Evolutionary conservation across 2,329 filamentous ascomycete genomes (phyloP).

Genomic region (Xylaria sp.): DNA sequence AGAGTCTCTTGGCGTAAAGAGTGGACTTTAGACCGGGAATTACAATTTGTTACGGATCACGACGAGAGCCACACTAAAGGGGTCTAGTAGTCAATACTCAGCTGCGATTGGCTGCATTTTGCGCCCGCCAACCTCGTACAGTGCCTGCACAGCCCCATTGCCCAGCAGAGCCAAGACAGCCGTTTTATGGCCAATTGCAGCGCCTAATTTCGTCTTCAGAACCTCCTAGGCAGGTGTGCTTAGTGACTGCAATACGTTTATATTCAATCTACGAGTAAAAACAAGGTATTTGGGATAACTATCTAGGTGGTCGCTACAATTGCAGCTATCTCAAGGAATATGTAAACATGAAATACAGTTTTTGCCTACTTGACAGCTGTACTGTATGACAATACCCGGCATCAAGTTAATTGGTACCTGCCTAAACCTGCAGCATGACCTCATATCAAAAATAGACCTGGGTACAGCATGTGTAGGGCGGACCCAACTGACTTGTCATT

Average conservation of each 20-base stretch:
- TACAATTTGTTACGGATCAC: constrained; percentile 23
- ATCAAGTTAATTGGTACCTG: background rate
- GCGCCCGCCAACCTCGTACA: constrained; percentile 7
- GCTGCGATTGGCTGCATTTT: constrained; percentile 25
- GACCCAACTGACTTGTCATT: background rate
- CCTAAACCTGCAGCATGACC: background rate
- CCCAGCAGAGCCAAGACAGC: constrained; percentile 22
- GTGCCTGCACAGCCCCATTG: constrained; percentile 36
- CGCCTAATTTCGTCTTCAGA: background rate
- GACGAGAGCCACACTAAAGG: constrained; percentile 25
- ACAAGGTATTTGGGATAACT: no score
- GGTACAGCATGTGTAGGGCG: no score
- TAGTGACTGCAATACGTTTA: background rate
- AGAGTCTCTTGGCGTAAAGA: background rate
- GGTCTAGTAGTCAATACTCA: background rate
- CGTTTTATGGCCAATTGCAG: background rate
- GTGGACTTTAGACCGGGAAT: constrained; percentile 15
- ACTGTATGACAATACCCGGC: background rate
- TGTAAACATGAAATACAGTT: background rate
- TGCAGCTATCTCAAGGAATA: background rate
- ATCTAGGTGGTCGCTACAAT: no score
- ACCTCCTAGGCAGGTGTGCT: background rate
- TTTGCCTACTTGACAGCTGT: background rate
- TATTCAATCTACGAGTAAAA: no score
- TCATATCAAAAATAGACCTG: background rate